Percentiles rank a stretch among this genome's conserved stretches.
These are phyloP conservation scores for Colletotrichum tanaceti DNA, from an alignment of 2,329 filamentous ascomycete genomes.

Conservation along the genomic window DNA sequence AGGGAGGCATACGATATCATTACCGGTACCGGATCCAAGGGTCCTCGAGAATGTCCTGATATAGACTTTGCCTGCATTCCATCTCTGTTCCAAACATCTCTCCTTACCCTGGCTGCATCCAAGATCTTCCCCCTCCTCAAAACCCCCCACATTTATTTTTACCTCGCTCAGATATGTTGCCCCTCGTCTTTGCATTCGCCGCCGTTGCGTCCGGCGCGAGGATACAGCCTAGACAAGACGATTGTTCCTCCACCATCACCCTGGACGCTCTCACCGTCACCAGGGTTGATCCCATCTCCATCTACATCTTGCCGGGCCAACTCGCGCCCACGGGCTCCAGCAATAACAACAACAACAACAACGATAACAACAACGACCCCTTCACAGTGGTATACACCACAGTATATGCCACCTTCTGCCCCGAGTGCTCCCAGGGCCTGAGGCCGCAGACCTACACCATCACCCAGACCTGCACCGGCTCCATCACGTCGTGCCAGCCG, in stretches of 20 bases:
- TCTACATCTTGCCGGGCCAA: slow-evolving; percentile 28
- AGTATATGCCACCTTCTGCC: slow-evolving; percentile 35
- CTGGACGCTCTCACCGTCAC: slow-evolving; percentile 35
- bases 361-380: slow-evolving; percentile 15
- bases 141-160: no score
- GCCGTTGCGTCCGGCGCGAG: slow-evolving; percentile 22
- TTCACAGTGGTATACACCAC: slow-evolving; percentile 31
- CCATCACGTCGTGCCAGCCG: slow-evolving; percentile 29
- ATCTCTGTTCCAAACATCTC: not conserved
- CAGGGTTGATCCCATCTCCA: slow-evolving; percentile 35
- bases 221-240: slow-evolving; percentile 27
- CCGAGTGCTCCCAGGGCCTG: slow-evolving; percentile 22
- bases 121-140: not conserved
- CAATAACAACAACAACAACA: slow-evolving; percentile 11
- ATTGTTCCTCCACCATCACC: slow-evolving; percentile 30
- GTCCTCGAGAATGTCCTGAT: slow-evolving; percentile 23
- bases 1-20: slow-evolving; percentile 19
- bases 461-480: slow-evolving; percentile 34
- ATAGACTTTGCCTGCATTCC: slow-evolving; percentile 40
- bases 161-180: slow-evolving; percentile 26
- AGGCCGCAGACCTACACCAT: slow-evolving; percentile 35
- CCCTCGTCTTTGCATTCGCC: slow-evolving; percentile 30
- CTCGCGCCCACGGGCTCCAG: slow-evolving; percentile 16
- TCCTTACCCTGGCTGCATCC: slow-evolving; percentile 7
- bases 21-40: not conserved